Percentiles rank a stretch among this genome's conserved stretches.
Evolutionary conservation across 2,329 filamentous ascomycete species (phyloP).

Genomic region (Stagonosporopsis vannaccii): DNA sequence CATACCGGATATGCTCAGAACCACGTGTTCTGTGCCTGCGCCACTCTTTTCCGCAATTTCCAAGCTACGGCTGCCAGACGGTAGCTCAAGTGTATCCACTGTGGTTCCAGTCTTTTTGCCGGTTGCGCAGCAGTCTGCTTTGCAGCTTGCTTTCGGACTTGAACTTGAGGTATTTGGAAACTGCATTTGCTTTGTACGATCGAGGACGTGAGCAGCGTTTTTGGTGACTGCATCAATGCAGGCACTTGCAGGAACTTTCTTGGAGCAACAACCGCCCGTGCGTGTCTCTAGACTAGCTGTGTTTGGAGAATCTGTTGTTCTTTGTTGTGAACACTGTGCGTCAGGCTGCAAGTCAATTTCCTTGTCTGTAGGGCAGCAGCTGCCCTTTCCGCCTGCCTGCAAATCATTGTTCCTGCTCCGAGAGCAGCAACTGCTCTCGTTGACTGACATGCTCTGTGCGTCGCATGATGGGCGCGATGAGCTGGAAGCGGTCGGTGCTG

Average conservation of each 20-base stretch:
- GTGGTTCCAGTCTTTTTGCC: not conserved
- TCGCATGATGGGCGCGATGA: not conserved
- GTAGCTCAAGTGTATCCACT: not conserved
- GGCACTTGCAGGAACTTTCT: not conserved
- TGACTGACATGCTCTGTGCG: not conserved
- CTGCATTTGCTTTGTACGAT: not conserved
- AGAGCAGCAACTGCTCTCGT: not conserved
- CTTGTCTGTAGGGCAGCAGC: too few relatives aligned
- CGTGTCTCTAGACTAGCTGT: not conserved
- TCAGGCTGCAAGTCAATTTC: not conserved
- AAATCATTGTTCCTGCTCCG: not conserved
- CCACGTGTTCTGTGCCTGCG: constrained; percentile 59
- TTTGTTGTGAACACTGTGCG: not conserved
- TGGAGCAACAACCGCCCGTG: not conserved
- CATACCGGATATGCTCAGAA: constrained; percentile 72
- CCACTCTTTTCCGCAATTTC: constrained; percentile 35
- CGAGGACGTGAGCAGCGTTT: not conserved
- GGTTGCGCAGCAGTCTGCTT: not conserved
- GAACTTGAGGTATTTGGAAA: not conserved
- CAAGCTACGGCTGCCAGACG: not conserved
- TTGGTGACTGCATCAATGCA: not conserved
- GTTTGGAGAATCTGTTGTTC: not conserved
- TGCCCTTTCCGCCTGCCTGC: too few relatives aligned
- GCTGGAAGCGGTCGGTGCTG: not conserved
- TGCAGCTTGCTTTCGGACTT: not conserved